Base-by-base conservation (phyloP, 331 rosid species). In the Rosa hybrid region DNA sequence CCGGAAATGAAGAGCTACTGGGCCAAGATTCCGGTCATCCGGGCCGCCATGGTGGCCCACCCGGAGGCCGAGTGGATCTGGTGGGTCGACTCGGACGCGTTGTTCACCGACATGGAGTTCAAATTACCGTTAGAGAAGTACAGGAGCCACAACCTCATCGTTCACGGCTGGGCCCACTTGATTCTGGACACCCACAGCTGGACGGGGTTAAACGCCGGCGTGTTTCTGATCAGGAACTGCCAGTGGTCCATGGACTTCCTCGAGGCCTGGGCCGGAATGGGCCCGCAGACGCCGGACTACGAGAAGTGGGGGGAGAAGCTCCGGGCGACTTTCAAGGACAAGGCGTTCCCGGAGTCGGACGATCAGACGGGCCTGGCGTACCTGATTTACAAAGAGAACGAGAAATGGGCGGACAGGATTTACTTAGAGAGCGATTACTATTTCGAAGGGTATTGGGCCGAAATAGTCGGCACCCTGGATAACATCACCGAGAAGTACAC, bases 41-140 rank as follows among this genome's bases (percentile, higher is more conserved):
- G 90, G 78, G 92, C 97, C 2, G 93, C 96, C 4, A 94, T 94
- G 97, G 44, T 92, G 82, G 94, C 97, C 59, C 98, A 94, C n/a
- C 97, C 97, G 7, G 98, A 94, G 68, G 93, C 90, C 62, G 96
- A 94, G 87, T 94, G 98, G 98, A 90, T 92, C 87, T 94, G 94
- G 94, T 94, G 98, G 98, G 96, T 94, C 4, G 98, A 94, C 90
- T 92, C 97, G 72, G 98, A 94, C 88, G 98, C 97, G 42, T 4
- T 86, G 84, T 87, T 94, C 91, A 90, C 97, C 82, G 98, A 90
- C 87, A 89, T 94, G 94, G 98, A 92, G 5, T 94, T 90, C 84
- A 86, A 82, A 77, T 93, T 89, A 2, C 98, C 98, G 0, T 1
- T 94, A 2, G 74, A 88, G 0, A 87, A 92, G 8, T 92, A 94